Conservation (phyloP, 2,329 filamentous ascomycete species). For the Ophiosphaerella korrae region DNA sequence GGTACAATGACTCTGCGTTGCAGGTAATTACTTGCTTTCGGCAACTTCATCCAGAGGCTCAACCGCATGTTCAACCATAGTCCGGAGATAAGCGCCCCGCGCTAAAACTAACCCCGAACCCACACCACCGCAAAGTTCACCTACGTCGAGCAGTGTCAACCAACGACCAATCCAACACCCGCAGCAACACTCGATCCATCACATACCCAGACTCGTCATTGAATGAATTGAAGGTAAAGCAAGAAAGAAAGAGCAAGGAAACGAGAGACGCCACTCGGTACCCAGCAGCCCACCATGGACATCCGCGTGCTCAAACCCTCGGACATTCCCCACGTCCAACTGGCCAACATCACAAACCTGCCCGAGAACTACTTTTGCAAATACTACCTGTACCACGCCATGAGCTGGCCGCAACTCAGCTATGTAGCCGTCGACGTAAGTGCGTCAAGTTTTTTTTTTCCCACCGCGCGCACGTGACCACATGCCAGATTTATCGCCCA, state of each 20-base stretch:
- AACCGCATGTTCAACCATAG: too few species aligned
- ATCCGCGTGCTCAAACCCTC: constrained; percentile 84
- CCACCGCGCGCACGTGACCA: not conserved
- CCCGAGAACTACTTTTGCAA: constrained; percentile 99
- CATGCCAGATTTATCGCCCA: not conserved
- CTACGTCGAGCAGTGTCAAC: constrained; percentile 4
- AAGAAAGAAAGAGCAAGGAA: not conserved
- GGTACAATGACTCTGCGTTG: too few species aligned
- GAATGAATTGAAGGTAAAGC: too few species aligned
- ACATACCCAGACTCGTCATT: too few species aligned
- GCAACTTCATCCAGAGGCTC: too few species aligned
- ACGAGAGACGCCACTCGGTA: not conserved
- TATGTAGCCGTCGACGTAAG: constrained; percentile 88
- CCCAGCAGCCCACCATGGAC: constrained; percentile 66
- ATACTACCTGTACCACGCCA: constrained; percentile 99
- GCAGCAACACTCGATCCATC: not conserved
- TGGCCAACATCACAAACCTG: constrained; percentile 97
- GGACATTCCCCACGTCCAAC: constrained; percentile 91
- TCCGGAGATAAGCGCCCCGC: constrained; percentile 4
- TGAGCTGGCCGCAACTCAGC: constrained; percentile 96
- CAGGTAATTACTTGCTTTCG: too few species aligned
- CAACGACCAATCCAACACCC: constrained; percentile 3
- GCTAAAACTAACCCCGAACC: constrained; percentile 12
- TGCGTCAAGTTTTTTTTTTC: constrained; percentile 14
- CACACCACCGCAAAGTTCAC: not conserved